A percentile compares a stretch with the other conserved stretches of the same genome.
phyloP scores from a whole-genome alignment of 495 filamentous ascomycete species.

The Podospora didyma region DNA sequence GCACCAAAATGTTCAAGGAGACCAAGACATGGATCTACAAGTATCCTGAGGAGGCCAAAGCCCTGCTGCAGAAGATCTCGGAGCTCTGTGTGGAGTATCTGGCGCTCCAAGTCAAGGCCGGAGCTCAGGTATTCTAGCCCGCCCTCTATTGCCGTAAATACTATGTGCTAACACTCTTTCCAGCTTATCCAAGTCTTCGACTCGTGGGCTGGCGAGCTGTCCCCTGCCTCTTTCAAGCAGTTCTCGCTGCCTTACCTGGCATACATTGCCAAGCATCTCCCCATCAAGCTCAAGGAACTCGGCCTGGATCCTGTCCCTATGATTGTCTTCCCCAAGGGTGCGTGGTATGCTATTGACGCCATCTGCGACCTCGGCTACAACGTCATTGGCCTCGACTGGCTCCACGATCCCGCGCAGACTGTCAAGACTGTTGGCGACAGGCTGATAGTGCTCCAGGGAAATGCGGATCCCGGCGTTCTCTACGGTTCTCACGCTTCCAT shows the following conservation, averaged over 20 bases:
- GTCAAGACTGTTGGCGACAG: constrained; percentile 69
- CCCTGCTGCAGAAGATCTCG: constrained; percentile 81
- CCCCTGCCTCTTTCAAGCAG: constrained; percentile 71
- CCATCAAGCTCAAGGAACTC: constrained; percentile 64
- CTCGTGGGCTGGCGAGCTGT: constrained; percentile 94
- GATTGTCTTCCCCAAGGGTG: constrained; percentile 99
- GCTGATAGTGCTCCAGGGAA: constrained; percentile 77
- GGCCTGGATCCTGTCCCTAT: constrained; percentile 80
- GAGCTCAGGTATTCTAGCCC: constrained; percentile 59
- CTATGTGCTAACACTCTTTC: too few species aligned
- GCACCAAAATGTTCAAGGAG: constrained; percentile 86
- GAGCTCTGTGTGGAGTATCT: constrained; percentile 92
- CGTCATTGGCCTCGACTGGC: constrained; percentile 92
- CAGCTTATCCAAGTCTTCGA: constrained; percentile 97
- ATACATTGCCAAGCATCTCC: constrained; percentile 76
- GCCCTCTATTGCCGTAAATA: too few species aligned
- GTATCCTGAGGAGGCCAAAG: constrained; percentile 74
- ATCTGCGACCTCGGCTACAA: constrained; percentile 87
- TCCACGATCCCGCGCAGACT: constrained; percentile 83
- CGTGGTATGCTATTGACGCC: constrained; percentile 91
- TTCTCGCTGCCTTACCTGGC: constrained; percentile 84
- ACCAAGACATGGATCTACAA: constrained; percentile 94
- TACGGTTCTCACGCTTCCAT: constrained; percentile 82
- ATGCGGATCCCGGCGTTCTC: constrained; percentile 89
- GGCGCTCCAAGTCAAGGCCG: constrained; percentile 84